Percentiles rank a stretch among this genome's conserved stretches.
phyloP scores from a whole-genome alignment of 208 protist species.

The Herpetomonas muscarum region DNA sequence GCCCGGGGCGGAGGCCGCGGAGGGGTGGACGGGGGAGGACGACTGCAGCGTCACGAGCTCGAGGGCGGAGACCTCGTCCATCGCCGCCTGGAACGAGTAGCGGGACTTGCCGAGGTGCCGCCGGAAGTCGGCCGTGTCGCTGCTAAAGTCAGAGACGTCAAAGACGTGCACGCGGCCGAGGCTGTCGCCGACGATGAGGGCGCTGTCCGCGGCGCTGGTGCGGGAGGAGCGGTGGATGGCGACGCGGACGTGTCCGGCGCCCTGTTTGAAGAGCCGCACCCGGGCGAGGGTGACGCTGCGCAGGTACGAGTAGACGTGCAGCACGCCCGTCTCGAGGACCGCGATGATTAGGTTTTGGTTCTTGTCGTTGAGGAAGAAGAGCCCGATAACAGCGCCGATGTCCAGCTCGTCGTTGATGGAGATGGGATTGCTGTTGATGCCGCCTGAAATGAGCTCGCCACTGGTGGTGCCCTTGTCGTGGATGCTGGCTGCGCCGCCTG shows the following conservation, averaged over 20 bases:
- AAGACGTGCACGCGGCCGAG: slow-evolving; percentile 43
- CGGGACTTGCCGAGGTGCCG: background rate
- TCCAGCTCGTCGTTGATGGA: slow-evolving; percentile 23
- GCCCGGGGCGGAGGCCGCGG: background rate
- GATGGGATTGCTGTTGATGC: background rate
- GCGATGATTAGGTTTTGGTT: slow-evolving; percentile 70
- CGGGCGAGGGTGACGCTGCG: slow-evolving; percentile 36
- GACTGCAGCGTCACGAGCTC: slow-evolving; percentile 4
- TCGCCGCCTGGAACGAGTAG: slow-evolving; percentile 2
- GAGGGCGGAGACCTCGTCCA: slow-evolving; percentile 8
- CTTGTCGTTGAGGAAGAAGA: slow-evolving; percentile 66
- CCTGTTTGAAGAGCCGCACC: slow-evolving; percentile 25
- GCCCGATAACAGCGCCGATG: slow-evolving; percentile 51
- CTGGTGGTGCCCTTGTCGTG: background rate
- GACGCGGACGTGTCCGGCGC: slow-evolving; percentile 37
- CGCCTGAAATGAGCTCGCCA: background rate
- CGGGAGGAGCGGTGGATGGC: slow-evolving; percentile 16
- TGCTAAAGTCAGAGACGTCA: slow-evolving; percentile 32
- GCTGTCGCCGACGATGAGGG: slow-evolving; percentile 34
- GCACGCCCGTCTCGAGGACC: slow-evolving; percentile 60
- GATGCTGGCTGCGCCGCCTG: background rate
- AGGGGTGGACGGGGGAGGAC: background rate
- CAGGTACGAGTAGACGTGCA: slow-evolving; percentile 74
- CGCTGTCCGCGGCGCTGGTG: background rate
- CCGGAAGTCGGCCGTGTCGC: slow-evolving; percentile 21